phyloP scores from a whole-genome alignment of 345 rosid genomes.

The Excoecaria agallocha region DNA sequence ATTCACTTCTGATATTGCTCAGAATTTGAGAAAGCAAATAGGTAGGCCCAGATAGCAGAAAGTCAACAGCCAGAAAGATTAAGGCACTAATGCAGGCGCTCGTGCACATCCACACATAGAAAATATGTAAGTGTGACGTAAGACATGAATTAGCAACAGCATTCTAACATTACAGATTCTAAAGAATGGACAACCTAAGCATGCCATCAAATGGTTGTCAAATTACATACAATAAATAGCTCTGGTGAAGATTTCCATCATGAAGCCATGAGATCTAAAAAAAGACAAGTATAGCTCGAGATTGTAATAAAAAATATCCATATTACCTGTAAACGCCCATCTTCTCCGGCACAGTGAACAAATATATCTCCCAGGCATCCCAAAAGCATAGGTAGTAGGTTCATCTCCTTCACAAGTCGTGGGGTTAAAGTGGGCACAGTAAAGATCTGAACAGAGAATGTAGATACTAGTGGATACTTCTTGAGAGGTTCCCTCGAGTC shows the following conservation, averaged over 20 bases:
- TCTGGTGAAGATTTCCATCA: background rate
- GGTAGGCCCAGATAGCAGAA: background rate
- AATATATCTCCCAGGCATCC: constrained; percentile 75
- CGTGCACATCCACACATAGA: background rate
- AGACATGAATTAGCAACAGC: background rate
- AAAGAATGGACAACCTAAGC: background rate
- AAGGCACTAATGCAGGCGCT: background rate
- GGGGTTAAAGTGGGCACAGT: constrained; percentile 90
- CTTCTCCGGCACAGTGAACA: constrained; percentile 63
- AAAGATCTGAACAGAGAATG: constrained; percentile 90
- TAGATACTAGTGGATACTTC: constrained; percentile 55
- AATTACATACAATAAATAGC: background rate
- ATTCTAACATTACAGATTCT: background rate
- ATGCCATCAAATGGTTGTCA: background rate
- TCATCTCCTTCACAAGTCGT: constrained; percentile 83
- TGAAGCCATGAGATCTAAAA: background rate
- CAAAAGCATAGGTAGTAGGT: constrained; percentile 58
- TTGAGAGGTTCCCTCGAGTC: constrained; percentile 38
- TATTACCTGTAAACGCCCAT: constrained; percentile 70
- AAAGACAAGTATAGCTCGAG: too few species aligned
- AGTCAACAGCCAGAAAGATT: background rate
- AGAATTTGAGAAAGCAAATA: background rate
- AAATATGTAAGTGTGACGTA: background rate
- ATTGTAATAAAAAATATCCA: background rate
- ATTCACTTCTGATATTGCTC: background rate